Base-by-base conservation (phyloP, 2,329 filamentous ascomycete species). In the Rachicladosporium sp. region DNA sequence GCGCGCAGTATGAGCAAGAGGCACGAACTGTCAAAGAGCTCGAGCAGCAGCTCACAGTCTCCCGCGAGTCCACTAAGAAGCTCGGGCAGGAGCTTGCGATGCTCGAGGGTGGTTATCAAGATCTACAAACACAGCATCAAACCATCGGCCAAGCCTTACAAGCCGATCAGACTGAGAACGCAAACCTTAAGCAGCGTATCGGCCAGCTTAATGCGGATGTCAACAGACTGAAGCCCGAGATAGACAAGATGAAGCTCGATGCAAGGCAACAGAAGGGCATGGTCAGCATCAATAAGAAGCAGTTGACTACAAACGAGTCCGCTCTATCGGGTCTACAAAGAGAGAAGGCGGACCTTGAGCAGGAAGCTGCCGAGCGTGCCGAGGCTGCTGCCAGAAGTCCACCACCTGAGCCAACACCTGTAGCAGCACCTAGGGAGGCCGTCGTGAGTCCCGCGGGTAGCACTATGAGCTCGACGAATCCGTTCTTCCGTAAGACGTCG, bases 281-380 rank as follows among this genome's bases (percentile, higher is more conserved):
- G 48, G 89, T 93, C 23, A 88, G 91, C 33, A 98, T 98, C 65
- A 95, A 95, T 66, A 96, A 93, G 71, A 98, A 98, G 67, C 91
- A 98, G 64, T 69, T 96, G 44, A 76, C 81, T 29, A 95, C 88
- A 1, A 85, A 82, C 42, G 91, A 98, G 61, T 76, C 75, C 35
- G 89, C 96, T 59, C 76, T 84, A 29, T 89, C 96, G 44, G 89
- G 85, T 67, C 69, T 94, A 31, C 88, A 87, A 65, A 66, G 69
- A 1, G 89, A 96, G 59, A 80, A 81, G 33, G 79, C 79, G 42
- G 78, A 76, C 37, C 71, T 80, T 78, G 41, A 89, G 80, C 58
- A 68, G 66, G 53, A 53, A 34, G 31, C 31, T 27, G 39, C 49
- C 41, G 29, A 48, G 46, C 23, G 23, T 8, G 23, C 23, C 7